Conservation (phyloP, 352 stramenopile species). For the Globisporangium barbulae region DNA sequence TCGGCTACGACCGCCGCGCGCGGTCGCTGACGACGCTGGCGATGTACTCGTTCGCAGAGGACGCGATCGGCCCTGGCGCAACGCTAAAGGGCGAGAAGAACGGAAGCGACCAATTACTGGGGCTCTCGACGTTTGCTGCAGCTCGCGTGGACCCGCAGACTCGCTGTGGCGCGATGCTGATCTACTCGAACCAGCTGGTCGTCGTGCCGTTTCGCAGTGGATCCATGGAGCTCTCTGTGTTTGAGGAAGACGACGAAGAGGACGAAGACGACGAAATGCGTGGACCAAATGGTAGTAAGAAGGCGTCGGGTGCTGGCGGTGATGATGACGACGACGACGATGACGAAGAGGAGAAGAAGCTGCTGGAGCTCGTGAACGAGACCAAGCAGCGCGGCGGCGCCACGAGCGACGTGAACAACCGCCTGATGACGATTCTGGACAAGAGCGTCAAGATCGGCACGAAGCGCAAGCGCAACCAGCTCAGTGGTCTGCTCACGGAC, state of each 20-base stretch:
- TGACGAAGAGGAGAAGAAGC: constrained; percentile 77
- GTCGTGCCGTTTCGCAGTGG: constrained; percentile 79
- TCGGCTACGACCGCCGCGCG: constrained; percentile 62
- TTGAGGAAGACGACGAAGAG: constrained; percentile 76
- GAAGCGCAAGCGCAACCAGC: constrained; percentile 71
- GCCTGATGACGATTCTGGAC: constrained; percentile 59
- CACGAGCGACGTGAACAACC: constrained; percentile 63
- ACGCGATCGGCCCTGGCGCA: constrained; percentile 75
- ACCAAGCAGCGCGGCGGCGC: constrained; percentile 51
- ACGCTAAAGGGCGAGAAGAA: constrained; percentile 80
- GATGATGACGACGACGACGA: constrained; percentile 69
- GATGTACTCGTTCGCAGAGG: constrained; percentile 80
- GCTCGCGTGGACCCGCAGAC: constrained; percentile 72
- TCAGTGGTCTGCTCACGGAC: constrained; percentile 63
- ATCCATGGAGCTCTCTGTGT: constrained; percentile 75
- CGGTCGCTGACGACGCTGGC: constrained; percentile 55
- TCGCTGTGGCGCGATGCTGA: constrained; percentile 75
- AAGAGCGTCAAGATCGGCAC: constrained; percentile 80
- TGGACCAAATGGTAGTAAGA: constrained; percentile 3
- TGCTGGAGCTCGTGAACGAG: constrained; percentile 73
- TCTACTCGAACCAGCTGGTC: constrained; percentile 82
- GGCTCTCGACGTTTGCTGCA: constrained; percentile 46
- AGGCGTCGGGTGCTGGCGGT: constrained; percentile 1
- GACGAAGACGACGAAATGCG: constrained; percentile 35
- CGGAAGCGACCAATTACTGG: constrained; percentile 69